Percentiles rank a stretch among this genome's conserved stretches.
These are phyloP conservation scores for Pluteus cervinus DNA, from an alignment of 768 basidiomycete genomes.

Conservation along the genomic window DNA sequence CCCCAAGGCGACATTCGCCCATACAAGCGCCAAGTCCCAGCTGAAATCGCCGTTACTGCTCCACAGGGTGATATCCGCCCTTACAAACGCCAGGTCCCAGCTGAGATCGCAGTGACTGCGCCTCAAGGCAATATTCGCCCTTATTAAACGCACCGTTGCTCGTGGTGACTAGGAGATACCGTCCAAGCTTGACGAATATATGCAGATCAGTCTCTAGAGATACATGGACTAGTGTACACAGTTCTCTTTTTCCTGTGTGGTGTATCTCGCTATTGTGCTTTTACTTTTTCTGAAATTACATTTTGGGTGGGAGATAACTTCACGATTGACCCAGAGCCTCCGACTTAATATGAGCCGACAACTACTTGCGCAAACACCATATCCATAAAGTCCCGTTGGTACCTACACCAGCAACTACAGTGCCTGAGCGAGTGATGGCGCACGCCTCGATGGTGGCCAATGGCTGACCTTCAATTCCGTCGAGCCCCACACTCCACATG, in stretches of 20 bases:
- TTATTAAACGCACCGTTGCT: no score
- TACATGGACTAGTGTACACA: neutral
- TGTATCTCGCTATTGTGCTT: conserved; percentile 3
- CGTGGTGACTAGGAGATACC: no score
- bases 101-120: conserved; percentile 21
- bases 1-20: conserved; percentile 18
- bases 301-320: no score
- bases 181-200: no score
- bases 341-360: conserved; percentile 1
- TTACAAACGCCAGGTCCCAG: conserved; percentile 18
- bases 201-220: no score
- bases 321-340: neutral
- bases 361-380: conserved; percentile 19
- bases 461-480: conserved; percentile 8
- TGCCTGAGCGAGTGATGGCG: conserved; percentile 37
- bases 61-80: conserved; percentile 20
- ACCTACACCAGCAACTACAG: conserved; percentile 33
- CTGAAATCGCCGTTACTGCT: conserved; percentile 20
- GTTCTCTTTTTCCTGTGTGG: neutral
- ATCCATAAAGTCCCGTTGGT: conserved; percentile 34
- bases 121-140: conserved; percentile 13
- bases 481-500: neutral
- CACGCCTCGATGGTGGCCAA: conserved; percentile 29
- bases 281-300: conserved; percentile 4
- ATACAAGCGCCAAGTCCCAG: conserved; percentile 22